phyloP scores from a whole-genome alignment of 2,329 filamentous ascomycete species.

The Clonostachys byssicola region DNA sequence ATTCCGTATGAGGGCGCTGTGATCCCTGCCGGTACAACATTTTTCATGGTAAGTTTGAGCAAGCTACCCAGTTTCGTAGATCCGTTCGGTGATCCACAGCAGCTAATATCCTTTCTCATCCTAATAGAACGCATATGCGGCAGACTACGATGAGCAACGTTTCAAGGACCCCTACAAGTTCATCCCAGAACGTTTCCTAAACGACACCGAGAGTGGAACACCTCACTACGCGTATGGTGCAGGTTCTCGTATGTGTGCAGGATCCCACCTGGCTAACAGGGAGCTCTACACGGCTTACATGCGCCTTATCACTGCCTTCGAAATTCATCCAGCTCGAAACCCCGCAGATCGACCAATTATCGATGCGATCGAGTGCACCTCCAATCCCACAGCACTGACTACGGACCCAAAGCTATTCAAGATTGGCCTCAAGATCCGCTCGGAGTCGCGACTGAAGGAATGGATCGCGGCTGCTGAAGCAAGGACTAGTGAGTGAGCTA shows the following conservation, averaged over 20 bases:
- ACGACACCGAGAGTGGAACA: constrained; percentile 48
- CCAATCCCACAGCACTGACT: constrained; percentile 52
- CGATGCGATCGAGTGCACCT: constrained; percentile 53
- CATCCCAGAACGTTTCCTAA: constrained; percentile 66
- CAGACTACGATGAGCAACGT: constrained; percentile 66
- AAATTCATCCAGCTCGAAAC: constrained; percentile 43
- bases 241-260: constrained; percentile 60
- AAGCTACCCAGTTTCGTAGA: neutral
- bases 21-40: constrained; percentile 73
- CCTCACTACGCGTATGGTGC: constrained; percentile 61
- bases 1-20: constrained; percentile 63
- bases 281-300: constrained; percentile 59
- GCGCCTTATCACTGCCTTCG: constrained; percentile 54
- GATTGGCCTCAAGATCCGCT: constrained; percentile 45
- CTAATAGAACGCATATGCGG: constrained; percentile 64
- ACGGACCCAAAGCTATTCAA: constrained; percentile 62
- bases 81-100: neutral
- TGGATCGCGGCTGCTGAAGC: constrained; percentile 50
- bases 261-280: constrained; percentile 58
- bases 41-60: constrained; percentile 61
- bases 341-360: constrained; percentile 44
- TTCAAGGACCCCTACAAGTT: constrained; percentile 62
- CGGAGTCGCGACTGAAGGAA: constrained; percentile 34
- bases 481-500: neutral
- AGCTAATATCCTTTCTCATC: neutral